Evolutionary conservation across 2,329 filamentous ascomycete species (phyloP).

Genomic region (Endoconidiophora laricicola): DNA sequence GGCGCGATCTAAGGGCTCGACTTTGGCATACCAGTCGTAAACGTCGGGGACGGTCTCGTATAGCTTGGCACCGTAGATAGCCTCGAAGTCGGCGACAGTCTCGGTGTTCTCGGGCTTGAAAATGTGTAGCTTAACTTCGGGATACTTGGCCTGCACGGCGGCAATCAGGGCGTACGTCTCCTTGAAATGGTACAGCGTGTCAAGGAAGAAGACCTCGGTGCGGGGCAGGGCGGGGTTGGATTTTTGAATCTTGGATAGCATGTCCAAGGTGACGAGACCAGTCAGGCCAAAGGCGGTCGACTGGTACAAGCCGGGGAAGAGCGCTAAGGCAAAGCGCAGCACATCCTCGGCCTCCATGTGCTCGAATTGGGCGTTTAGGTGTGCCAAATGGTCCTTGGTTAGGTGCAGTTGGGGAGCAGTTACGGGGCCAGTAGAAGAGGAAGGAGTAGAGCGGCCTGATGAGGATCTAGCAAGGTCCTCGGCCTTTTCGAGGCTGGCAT

Average conservation of each 20-base stretch:
- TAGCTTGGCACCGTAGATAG: constrained; percentile 62
- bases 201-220: constrained; percentile 61
- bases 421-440: constrained; percentile 18
- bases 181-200: constrained; percentile 67
- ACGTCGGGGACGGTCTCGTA: constrained; percentile 77
- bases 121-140: constrained; percentile 64
- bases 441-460: constrained; percentile 28
- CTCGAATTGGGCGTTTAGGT: constrained; percentile 80
- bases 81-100: constrained; percentile 61
- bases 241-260: constrained; percentile 58
- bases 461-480: constrained; percentile 73
- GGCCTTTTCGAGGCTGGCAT: constrained; percentile 26
- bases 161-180: constrained; percentile 63
- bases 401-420: constrained; percentile 62
- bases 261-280: constrained; percentile 68
- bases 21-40: constrained; percentile 96
- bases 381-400: constrained; percentile 72
- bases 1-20: constrained; percentile 84
- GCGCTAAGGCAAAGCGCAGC: constrained; percentile 77
- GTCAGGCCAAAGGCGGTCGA: constrained; percentile 71
- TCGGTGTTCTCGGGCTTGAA: constrained; percentile 71
- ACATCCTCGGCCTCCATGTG: constrained; percentile 80
- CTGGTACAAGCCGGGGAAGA: constrained; percentile 79
- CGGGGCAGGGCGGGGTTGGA: constrained; percentile 42
- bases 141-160: constrained; percentile 59